Evolutionary conservation across 2,329 filamentous ascomycete species (phyloP), one percentile per base, ranked within the genome.

Genomic region (Pseudocercospora eumusae): DNA sequence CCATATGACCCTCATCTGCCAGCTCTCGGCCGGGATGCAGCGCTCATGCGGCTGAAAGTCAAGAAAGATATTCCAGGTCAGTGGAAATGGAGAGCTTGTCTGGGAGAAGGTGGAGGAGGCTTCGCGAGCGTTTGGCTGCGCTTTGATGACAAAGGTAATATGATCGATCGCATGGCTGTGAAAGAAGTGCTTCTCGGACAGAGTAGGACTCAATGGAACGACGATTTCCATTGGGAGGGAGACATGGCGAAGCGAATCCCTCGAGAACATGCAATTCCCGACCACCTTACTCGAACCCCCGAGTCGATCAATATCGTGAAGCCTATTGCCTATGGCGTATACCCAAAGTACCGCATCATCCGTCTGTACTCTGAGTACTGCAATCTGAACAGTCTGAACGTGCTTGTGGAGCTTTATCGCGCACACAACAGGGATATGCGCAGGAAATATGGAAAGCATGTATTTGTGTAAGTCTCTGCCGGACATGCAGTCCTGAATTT

Each of bases 101-200:
- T 47, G 10, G 44, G 44, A 47, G 18, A 21, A 25, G 44, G 44
- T 20, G 50, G 50, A 33, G 50, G 50, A 25, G 50, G 50, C 9
- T 54, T 28, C 2, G 50, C 27, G 6, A 20, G 11, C 50, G 50
- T 36, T 69, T 15, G 76, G 77, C 23, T 25, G 18, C 44, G 44
- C 21, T 13, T 47, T 18, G 44, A 47, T 25, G 44, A 47, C 21
- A 25, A 47, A 18, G 44, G 18, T 25, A 47, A 47, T 6, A 25
- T 47, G 18, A 21, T 47, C 4, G 44, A 47, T 13, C 44, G 44
- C 1, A 47, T 47, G 44, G 44, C 21, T 25, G 44, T 25, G 4
- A 47, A 47, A 18, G 44, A 47, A 8, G 21, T 47, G 18, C 18
- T 47, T 25, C 44, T 47, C 18, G 44, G 21, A 3, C 9, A 47